Percentiles rank a stretch among this genome's conserved stretches.
Evolutionary conservation across 305 asterid species (phyloP).

Genomic region (Fraxinus albicans): DNA sequence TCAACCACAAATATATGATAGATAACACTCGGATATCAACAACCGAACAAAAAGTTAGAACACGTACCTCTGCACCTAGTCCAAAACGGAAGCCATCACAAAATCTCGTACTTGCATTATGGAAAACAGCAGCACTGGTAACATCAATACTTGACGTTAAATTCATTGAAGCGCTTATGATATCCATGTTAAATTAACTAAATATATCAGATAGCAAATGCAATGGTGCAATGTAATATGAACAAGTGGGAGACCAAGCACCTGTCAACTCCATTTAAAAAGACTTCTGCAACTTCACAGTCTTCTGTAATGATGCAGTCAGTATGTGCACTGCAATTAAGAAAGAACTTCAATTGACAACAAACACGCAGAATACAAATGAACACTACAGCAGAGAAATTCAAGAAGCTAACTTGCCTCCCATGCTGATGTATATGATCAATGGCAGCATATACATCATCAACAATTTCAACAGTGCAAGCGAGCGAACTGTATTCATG

Average conservation of each 20-base stretch:
- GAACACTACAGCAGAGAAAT: slow-evolving; percentile 11
- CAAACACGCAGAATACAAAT: background rate
- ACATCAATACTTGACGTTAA: slow-evolving; percentile 10
- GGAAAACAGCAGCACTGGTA: slow-evolving; percentile 94
- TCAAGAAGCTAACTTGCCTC: slow-evolving; percentile 50
- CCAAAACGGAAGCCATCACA: slow-evolving; percentile 96
- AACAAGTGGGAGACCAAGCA: slow-evolving; percentile 21
- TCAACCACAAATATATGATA: slow-evolving; percentile 16
- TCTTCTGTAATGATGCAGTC: slow-evolving; percentile 88
- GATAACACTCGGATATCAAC: slow-evolving; percentile 1
- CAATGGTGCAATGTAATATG: background rate
- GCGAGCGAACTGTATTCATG: slow-evolving; percentile 94
- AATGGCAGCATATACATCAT: slow-evolving; percentile 89
- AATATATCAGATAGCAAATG: slow-evolving; percentile 5
- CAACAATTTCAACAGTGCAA: slow-evolving; percentile 92
- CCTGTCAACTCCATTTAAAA: slow-evolving; percentile 92
- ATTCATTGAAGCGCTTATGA: background rate
- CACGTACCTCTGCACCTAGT: slow-evolving; percentile 92
- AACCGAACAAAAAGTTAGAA: slow-evolving; percentile 6
- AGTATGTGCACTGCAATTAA: slow-evolving; percentile 76
- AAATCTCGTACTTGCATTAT: slow-evolving; percentile 94
- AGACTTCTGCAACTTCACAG: slow-evolving; percentile 62
- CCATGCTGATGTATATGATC: slow-evolving; percentile 91
- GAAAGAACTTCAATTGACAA: slow-evolving; percentile 12
- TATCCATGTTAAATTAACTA: background rate